A percentile compares a stretch with the other conserved stretches of the same genome.
Evolutionary conservation across 257 asterid species (phyloP).

Genomic region (Scutellaria galericulata): DNA sequence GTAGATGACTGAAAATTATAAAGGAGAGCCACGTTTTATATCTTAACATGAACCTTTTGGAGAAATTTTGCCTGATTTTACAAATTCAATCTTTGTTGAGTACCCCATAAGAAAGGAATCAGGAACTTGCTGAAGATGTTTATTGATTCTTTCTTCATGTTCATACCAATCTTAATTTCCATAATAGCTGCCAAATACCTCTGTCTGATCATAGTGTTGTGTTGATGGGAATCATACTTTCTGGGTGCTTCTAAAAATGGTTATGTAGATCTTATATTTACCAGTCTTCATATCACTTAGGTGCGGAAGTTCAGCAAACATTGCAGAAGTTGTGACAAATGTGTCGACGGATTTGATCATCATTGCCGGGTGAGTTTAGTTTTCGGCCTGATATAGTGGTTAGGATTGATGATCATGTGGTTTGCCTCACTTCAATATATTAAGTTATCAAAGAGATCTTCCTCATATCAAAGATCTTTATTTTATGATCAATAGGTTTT

Average conservation of each 20-base stretch:
- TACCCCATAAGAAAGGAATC: neutral
- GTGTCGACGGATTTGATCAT: slow-evolving; percentile 99
- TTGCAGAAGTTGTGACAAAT: slow-evolving; percentile 98
- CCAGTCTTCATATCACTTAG: slow-evolving; percentile 45
- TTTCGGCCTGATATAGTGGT: slow-evolving; percentile 19
- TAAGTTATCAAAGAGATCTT: slow-evolving; percentile 1
- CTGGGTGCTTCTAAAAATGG: slow-evolving; percentile 3
- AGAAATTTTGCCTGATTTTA: slow-evolving; percentile 24
- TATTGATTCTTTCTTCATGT: neutral
- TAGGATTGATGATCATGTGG: neutral
- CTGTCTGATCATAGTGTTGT: neutral
- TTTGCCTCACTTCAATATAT: slow-evolving; percentile 5
- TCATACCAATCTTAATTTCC: neutral
- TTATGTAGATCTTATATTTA: slow-evolving; percentile 21
- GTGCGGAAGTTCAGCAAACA: slow-evolving; percentile 94
- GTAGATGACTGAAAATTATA: neutral
- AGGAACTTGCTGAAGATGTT: neutral
- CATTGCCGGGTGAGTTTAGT: slow-evolving; percentile 89
- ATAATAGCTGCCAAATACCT: neutral
- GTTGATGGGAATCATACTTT: slow-evolving; percentile 16
- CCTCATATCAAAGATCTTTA: neutral
- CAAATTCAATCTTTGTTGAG: slow-evolving; percentile 1
- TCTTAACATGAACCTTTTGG: neutral
- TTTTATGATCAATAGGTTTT: neutral
- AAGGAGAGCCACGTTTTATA: neutral